A percentile compares a stretch with the other conserved stretches of the same genome.
These are phyloP conservation scores for Guyanaporus albipodus DNA, from an alignment of 768 basidiomycete genomes.

Conservation along the genomic window DNA sequence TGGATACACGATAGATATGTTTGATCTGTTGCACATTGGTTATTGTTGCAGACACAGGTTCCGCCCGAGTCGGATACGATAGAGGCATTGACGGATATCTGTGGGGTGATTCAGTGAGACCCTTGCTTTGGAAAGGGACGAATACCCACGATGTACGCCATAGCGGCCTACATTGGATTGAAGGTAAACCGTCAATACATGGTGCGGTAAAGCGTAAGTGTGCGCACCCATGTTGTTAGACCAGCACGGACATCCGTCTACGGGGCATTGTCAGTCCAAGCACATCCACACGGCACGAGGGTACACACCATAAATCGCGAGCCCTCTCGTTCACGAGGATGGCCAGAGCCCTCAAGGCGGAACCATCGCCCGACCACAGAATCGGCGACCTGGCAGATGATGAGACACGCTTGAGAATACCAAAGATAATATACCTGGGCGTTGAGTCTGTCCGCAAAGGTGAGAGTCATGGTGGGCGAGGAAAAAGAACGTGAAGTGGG, in stretches of 20 bases:
- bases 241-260: slow-evolving; percentile 79
- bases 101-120: not conserved
- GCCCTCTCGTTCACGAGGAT: slow-evolving; percentile 55
- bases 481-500: slow-evolving; percentile 18
- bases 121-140: not conserved
- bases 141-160: slow-evolving; percentile 73
- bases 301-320: slow-evolving; percentile 53
- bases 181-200: slow-evolving; percentile 1
- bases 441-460: slow-evolving; percentile 40
- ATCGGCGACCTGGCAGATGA: slow-evolving; percentile 34
- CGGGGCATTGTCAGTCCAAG: slow-evolving; percentile 5
- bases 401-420: not conserved
- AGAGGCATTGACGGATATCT: slow-evolving; percentile 85
- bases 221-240: slow-evolving; percentile 72
- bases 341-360: slow-evolving; percentile 67
- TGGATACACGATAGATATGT: slow-evolving; percentile 54
- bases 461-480: slow-evolving; percentile 33
- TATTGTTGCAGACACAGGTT: slow-evolving; percentile 68
- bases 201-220: not conserved
- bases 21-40: slow-evolving; percentile 52
- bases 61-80: slow-evolving; percentile 77
- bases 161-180: slow-evolving; percentile 50
- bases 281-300: slow-evolving; percentile 8
- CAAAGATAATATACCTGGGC: slow-evolving; percentile 31
- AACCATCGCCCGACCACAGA: slow-evolving; percentile 60